Base-by-base conservation (phyloP, 2,329 filamentous ascomycete genomes). In the Plectosphaerella cucumerina region DNA sequence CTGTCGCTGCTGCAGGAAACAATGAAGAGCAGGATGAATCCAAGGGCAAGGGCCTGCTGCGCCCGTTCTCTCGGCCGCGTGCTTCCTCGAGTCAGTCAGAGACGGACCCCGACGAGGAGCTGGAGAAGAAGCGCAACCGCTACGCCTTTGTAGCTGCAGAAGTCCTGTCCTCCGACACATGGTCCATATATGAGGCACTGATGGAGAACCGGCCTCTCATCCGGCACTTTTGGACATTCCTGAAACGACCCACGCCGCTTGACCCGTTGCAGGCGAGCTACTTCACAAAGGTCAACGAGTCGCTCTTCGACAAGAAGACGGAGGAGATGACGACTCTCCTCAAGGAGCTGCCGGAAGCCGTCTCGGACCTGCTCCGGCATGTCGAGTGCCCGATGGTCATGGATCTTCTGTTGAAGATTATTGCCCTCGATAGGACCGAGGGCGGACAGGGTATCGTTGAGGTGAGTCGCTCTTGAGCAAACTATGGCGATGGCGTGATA, bases 321-420 rank as follows among this genome's bases (percentile, higher is more conserved):
- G 90, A 95, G 63, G 93, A 97, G 57, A 99, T 97, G 93, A 77
- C 97, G 58, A 84, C 86, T 17, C 85, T 99, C 55, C 84, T 99
- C 69, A 95, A 91, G 67, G 86, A 84, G 2, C 73, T 96, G 46
- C 87, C 94, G 33, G 83, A 86, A 49, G 88, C 94, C 39, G 84
- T 99, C 20, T 78, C 89, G 12, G 85, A 91, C 57, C 87, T 99
- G 73, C 78, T 99, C 51, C 87, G 88, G 61, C 94, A 99, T 67
- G 90, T 99, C 33, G 94, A 99, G 67, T 96, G 90, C 60, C 93
- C 94, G 0, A 96, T 97, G 87, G 86, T 99, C 37, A 99, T 99
- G 94, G 94, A 99, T 67, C 76, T 99, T 18, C 73, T 99, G 48
- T 78, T 99, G 56, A 97, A 97, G 70, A 97, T 97, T 53, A 96